Conservation (phyloP, 345 rosid species). For the Eutrema yunnanense region DNA sequence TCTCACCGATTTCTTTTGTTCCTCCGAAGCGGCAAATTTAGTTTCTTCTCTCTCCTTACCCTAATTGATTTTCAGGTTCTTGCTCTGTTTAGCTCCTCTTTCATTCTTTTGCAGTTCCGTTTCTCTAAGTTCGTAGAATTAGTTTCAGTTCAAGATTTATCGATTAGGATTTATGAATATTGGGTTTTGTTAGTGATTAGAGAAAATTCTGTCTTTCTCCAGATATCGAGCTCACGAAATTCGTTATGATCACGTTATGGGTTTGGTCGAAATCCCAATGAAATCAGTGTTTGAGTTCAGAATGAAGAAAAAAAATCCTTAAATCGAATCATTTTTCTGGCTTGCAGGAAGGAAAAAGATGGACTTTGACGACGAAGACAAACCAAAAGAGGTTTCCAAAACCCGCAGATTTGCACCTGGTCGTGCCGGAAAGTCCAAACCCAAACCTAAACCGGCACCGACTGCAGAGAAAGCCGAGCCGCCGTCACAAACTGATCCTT, state of each 20-base stretch:
- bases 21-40: background rate
- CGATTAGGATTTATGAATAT: background rate
- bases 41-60: background rate
- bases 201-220: background rate
- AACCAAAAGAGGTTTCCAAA: constrained; percentile 38
- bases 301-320: background rate
- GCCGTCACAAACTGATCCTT: background rate
- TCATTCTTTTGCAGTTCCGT: background rate
- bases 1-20: background rate
- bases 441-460: constrained; percentile 35
- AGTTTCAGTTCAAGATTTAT: background rate
- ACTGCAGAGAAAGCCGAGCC: constrained; percentile 6
- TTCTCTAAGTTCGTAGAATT: background rate
- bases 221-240: background rate
- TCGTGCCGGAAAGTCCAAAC: constrained; percentile 31
- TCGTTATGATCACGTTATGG: background rate
- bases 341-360: constrained; percentile 17
- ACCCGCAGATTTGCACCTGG: constrained; percentile 55
- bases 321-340: background rate
- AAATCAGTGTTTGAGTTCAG: background rate
- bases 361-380: constrained; percentile 68
- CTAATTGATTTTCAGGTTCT: background rate
- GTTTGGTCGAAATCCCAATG: background rate
- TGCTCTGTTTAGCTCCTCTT: background rate
- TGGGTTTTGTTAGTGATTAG: background rate